phyloP scores from a whole-genome alignment of 176 grass and related monocot species.

The Microstegium vimineum region DNA sequence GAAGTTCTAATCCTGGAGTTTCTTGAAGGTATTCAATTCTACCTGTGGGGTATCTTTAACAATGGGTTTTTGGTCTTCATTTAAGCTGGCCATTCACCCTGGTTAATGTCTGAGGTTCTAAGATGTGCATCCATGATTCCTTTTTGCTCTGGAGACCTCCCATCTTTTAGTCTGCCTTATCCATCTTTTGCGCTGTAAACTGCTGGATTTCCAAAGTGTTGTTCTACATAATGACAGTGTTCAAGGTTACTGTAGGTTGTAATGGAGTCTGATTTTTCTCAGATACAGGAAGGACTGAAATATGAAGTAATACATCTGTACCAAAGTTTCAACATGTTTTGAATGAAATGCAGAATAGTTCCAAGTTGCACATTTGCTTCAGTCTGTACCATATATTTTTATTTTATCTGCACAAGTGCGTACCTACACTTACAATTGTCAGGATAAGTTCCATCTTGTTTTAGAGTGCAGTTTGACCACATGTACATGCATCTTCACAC shows the following conservation, averaged over 20 bases:
- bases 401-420: background rate
- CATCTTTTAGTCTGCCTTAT: background rate
- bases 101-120: slow-evolving; percentile 1
- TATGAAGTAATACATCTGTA: slow-evolving; percentile 18
- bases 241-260: slow-evolving; percentile 6
- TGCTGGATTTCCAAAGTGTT: background rate
- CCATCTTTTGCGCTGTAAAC: background rate
- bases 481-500: background rate
- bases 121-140: slow-evolving; percentile 7
- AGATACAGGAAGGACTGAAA: slow-evolving; percentile 2
- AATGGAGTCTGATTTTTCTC: background rate
- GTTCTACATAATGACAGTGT: background rate
- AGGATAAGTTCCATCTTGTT: background rate
- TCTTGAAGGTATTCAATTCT: slow-evolving; percentile 29
- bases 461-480: background rate
- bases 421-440: background rate
- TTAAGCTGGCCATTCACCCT: background rate
- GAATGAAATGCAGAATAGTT: slow-evolving; percentile 23
- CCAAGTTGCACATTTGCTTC: background rate
- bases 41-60: background rate
- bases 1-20: slow-evolving; percentile 36
- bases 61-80: slow-evolving; percentile 1
- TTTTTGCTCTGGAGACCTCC: slow-evolving; percentile 5
- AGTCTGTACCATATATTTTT: background rate
- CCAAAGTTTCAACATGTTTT: slow-evolving; percentile 11